phyloP scores from a whole-genome alignment of 2,329 filamentous ascomycete genomes.

The Graphiopsis chlorocephala region DNA sequence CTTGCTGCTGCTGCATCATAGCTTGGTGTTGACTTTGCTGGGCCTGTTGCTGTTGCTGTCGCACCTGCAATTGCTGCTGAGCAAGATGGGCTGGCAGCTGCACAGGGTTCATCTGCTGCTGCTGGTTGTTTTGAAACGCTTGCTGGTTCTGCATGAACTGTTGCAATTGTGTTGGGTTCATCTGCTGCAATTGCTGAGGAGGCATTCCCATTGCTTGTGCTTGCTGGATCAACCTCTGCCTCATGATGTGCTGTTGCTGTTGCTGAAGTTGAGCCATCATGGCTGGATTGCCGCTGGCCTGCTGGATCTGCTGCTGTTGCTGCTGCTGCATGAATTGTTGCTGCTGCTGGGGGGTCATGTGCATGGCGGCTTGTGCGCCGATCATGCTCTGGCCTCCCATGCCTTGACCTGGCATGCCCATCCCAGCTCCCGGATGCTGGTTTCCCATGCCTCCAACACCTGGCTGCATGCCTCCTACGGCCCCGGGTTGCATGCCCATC shows the following conservation, averaged over 20 bases:
- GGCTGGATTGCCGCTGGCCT: constrained; percentile 42
- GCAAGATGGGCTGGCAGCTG: constrained; percentile 24
- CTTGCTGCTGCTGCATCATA: constrained; percentile 15
- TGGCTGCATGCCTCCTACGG: constrained; percentile 76
- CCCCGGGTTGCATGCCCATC: constrained; percentile 72
- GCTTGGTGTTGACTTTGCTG: constrained; percentile 23
- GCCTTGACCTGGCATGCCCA: constrained; percentile 34
- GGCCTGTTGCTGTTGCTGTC: constrained; percentile 17
- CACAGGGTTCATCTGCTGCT: constrained; percentile 20
- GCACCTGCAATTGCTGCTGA: constrained; percentile 24
- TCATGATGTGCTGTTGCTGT: constrained; percentile 26
- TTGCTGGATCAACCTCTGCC: constrained; percentile 25
- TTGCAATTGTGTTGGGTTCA: constrained; percentile 39
- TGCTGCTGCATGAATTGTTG: constrained; percentile 33
- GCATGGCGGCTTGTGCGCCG: constrained; percentile 26
- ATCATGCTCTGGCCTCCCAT: constrained; percentile 40
- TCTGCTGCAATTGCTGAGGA: constrained; percentile 52
- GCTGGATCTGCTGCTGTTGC: constrained; percentile 39
- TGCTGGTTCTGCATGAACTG: constrained; percentile 34
- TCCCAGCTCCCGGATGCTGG: constrained; percentile 33
- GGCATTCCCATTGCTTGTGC: constrained; percentile 42
- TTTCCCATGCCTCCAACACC: constrained; percentile 47
- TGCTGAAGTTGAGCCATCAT: constrained; percentile 39
- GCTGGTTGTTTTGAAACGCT: constrained; percentile 35
- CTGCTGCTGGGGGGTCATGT: constrained; percentile 36